phyloP scores from a whole-genome alignment of 179 eudicot genomes.

The Actinidia arguta region DNA sequence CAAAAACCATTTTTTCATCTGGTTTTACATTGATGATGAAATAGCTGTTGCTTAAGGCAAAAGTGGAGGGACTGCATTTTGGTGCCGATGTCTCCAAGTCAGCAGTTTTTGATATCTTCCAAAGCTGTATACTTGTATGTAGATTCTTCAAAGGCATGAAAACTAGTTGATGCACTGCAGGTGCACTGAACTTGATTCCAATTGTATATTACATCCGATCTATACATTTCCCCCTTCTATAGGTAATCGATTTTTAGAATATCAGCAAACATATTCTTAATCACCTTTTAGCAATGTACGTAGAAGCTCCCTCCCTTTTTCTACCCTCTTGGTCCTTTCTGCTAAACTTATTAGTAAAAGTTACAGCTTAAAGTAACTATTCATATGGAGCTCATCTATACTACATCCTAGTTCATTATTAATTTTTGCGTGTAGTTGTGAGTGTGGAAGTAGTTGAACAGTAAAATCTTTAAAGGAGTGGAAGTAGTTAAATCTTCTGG shows the following conservation, averaged over 20 bases:
- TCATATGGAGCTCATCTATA: too few relatives aligned
- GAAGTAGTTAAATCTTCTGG: too few relatives aligned
- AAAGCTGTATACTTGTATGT: background rate
- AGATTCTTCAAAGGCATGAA: background rate
- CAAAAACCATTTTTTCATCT: conserved; percentile 86
- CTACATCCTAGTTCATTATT: too few relatives aligned
- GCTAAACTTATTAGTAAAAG: too few relatives aligned
- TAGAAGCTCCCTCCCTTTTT: too few relatives aligned
- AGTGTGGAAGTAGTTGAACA: too few relatives aligned
- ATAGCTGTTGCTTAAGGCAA: conserved; percentile 93
- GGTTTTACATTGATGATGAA: conserved; percentile 95
- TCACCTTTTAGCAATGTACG: too few relatives aligned
- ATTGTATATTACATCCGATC: background rate
- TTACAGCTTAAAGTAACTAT: too few relatives aligned
- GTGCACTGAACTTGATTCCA: background rate
- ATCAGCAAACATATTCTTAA: background rate
- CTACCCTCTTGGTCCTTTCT: too few relatives aligned
- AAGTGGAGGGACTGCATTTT: conserved; percentile 96
- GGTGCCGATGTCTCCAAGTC: conserved; percentile 84
- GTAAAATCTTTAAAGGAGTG: too few relatives aligned
- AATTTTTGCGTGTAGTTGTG: too few relatives aligned
- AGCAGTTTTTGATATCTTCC: conserved; percentile 12
- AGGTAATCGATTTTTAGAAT: background rate
- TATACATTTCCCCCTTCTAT: background rate
- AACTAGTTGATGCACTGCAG: background rate